Evolutionary conservation across 140 eudicot genomes (phyloP), one percentile per base, ranked within the genome.

Genomic region (Cichorium intybus): DNA sequence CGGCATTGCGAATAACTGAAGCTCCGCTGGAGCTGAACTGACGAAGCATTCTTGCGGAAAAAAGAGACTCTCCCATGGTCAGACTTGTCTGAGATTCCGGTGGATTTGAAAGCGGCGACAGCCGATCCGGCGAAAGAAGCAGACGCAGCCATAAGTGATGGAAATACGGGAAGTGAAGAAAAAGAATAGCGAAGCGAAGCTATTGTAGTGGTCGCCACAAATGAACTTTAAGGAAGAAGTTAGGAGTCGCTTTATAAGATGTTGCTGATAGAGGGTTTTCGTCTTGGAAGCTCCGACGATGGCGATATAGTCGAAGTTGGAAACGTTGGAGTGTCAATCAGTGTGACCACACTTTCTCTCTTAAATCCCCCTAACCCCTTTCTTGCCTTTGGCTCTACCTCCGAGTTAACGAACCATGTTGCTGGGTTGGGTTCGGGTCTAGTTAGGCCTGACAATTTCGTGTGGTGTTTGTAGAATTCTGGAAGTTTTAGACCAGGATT

Each of bases 121-220:
- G 92, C 84, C 52, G 90, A 88, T 85, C 96, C 94, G 69, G 88
- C 68, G 35, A 84, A 68, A 37, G 88, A 80, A 48, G 91, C 71
- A 27, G 77, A 64, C 1, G 75, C 57, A 56, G 90, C 85, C 87
- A 80, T 80, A 53, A 73, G 73, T 39, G 68, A 66, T 46, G 78
- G 72, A 60, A 57, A 21, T 43, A 56, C 33, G 16, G 69, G n/a
- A 35, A 47, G 10, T 20, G 72, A 64, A 64, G 62, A 60, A 53
- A 73, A 55, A 63, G 68, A 60, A 45, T 24, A 27, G n/a, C 72
- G 63, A 47, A 70, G 77, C 21, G 64, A 47, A 56, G 64, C 54
- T 35, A 70, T 59, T 1, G 68, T 6, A 29, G 50, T 21, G n/a
- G 31, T 71, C 73, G 82, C 73, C 76, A 77, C 62, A 14, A 66